phyloP scores from a whole-genome alignment of 257 asterid genomes.

The Rauvolfia tetraphylla region DNA sequence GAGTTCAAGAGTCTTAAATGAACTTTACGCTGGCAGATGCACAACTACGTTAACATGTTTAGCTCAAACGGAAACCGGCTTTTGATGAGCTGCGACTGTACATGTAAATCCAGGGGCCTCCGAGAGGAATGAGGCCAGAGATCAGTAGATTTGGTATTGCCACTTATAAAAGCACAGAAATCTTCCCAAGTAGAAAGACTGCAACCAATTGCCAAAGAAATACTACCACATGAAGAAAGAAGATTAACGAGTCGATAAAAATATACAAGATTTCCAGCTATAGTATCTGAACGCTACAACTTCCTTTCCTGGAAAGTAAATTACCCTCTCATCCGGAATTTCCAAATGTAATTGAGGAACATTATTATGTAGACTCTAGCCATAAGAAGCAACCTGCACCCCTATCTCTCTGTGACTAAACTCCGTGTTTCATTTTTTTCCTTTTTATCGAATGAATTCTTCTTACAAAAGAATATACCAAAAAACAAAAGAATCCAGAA shows the following conservation, averaged over 20 bases:
- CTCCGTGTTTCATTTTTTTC: slow-evolving; percentile 14
- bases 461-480: slow-evolving; percentile 38
- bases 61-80: too few relatives aligned
- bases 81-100: too few relatives aligned
- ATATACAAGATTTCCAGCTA: slow-evolving; percentile 11
- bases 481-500: slow-evolving; percentile 32
- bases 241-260: not conserved
- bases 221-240: not conserved
- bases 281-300: not conserved
- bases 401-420: slow-evolving; percentile 23
- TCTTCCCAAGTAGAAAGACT: not conserved
- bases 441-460: slow-evolving; percentile 22
- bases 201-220: not conserved
- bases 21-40: not conserved
- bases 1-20: not conserved
- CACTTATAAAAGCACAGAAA: not conserved
- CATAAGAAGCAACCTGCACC: slow-evolving; percentile 13
- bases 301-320: not conserved
- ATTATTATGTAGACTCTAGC: slow-evolving; percentile 3
- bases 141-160: not conserved
- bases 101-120: not conserved
- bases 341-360: slow-evolving; percentile 7
- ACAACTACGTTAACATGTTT: too few relatives aligned
- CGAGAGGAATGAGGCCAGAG: too few relatives aligned
- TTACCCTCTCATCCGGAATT: not conserved